A percentile compares a stretch with the other conserved stretches of the same genome.
Conservation (phyloP, 1,284 basidiomycete genomes). For the Dichomitus squalens region DNA sequence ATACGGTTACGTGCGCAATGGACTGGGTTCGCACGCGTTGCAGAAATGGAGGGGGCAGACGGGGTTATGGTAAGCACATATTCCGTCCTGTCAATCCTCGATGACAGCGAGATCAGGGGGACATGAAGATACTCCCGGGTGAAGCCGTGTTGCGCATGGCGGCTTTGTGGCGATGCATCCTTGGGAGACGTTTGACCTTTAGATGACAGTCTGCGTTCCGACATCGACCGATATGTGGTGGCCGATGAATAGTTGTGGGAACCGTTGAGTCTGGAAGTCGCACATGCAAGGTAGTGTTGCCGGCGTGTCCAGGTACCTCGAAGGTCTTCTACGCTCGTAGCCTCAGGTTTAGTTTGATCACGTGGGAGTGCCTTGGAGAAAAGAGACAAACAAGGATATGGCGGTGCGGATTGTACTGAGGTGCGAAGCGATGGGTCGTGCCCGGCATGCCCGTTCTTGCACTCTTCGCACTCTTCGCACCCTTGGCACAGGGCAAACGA, state of each 20-base stretch:
- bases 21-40: not conserved
- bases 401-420: not conserved
- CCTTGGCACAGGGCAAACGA: not conserved
- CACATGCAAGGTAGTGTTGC: not conserved
- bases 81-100: not conserved
- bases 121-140: not conserved
- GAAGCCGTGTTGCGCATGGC: not conserved
- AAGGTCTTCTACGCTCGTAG: not conserved
- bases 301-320: conserved; percentile 1
- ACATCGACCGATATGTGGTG: not conserved
- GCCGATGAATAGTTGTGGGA: not conserved
- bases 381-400: not conserved
- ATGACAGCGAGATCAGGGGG: not conserved
- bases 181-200: not conserved
- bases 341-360: not conserved
- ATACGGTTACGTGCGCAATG: conserved; percentile 1
- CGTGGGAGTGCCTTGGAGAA: not conserved
- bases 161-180: not conserved
- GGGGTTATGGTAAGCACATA: not conserved
- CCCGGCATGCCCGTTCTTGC: not conserved
- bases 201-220: not conserved
- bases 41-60: too few relatives aligned
- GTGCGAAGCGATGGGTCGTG: not conserved
- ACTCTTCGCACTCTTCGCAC: not conserved
- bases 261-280: not conserved